phyloP scores from a whole-genome alignment of 495 filamentous ascomycete species.

The Aspergillus bertholletiae region DNA sequence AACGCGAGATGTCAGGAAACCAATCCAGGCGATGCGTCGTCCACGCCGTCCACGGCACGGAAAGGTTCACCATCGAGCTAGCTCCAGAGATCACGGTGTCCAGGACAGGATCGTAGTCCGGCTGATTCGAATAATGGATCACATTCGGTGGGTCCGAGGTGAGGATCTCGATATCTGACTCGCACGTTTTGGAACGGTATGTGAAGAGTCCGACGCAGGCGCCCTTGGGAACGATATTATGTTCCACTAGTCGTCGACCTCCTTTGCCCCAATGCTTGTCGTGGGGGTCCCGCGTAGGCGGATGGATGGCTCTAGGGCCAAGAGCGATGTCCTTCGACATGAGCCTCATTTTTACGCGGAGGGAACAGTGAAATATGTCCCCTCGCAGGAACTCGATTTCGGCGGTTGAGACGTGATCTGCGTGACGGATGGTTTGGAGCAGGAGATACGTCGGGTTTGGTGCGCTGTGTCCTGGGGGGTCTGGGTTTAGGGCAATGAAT shows the following conservation, averaged over 20 bases:
- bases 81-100: slow-evolving; percentile 35
- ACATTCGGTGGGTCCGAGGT: slow-evolving; percentile 53
- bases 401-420: slow-evolving; percentile 55
- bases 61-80: slow-evolving; percentile 27
- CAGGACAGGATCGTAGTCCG: slow-evolving; percentile 42
- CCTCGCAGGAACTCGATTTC: slow-evolving; percentile 58
- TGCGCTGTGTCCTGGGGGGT: slow-evolving; percentile 6
- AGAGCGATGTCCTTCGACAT: slow-evolving; percentile 21
- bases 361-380: slow-evolving; percentile 56
- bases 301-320: neutral
- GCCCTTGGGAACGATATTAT: slow-evolving; percentile 30
- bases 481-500: slow-evolving; percentile 49
- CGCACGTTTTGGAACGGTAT: slow-evolving; percentile 57
- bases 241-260: slow-evolving; percentile 28
- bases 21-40: slow-evolving; percentile 72
- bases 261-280: neutral
- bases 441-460: slow-evolving; percentile 51
- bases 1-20: slow-evolving; percentile 55
- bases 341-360: slow-evolving; percentile 55
- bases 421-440: slow-evolving; percentile 55
- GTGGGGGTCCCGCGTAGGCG: neutral
- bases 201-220: slow-evolving; percentile 73
- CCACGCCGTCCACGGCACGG: slow-evolving; percentile 60
- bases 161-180: slow-evolving; percentile 75
- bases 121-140: slow-evolving; percentile 75